phyloP scores from a whole-genome alignment of 306 rosid genomes.

The Acacia confusa region DNA sequence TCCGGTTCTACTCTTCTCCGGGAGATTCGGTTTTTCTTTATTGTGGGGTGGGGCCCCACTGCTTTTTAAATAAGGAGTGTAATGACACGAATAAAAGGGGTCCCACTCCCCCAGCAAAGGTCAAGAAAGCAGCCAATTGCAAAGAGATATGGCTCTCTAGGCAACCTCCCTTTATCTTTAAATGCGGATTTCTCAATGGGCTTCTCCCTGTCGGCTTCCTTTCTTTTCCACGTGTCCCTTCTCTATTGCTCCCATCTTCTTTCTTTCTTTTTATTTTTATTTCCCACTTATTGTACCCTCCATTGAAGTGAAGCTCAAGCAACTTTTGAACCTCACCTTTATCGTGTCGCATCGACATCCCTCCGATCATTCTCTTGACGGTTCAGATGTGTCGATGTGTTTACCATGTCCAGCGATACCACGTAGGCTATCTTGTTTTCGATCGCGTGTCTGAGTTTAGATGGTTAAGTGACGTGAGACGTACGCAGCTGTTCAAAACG shows the following conservation, averaged over 20 bases:
- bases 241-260: constrained; percentile 18
- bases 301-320: neutral
- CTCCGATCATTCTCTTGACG: neutral
- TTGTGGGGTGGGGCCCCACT: constrained; percentile 26
- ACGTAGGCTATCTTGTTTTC: neutral
- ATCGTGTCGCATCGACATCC: neutral
- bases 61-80: constrained; percentile 23
- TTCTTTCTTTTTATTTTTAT: neutral
- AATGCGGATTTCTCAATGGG: constrained; percentile 59
- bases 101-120: constrained; percentile 56
- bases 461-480: constrained; percentile 45
- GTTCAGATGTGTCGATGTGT: neutral
- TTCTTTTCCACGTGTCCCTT: constrained; percentile 55
- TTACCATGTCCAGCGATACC: neutral
- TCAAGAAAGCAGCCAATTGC: constrained; percentile 78
- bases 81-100: constrained; percentile 44
- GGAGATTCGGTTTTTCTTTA: constrained; percentile 38
- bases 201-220: constrained; percentile 67
- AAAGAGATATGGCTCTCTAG: constrained; percentile 46
- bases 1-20: constrained; percentile 23
- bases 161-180: constrained; percentile 69
- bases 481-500: constrained; percentile 33
- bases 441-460: constrained; percentile 7
- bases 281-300: neutral
- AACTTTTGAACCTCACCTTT: neutral